phyloP scores from a whole-genome alignment of 2,329 filamentous ascomycete species.

The Fusarium sororula region DNA sequence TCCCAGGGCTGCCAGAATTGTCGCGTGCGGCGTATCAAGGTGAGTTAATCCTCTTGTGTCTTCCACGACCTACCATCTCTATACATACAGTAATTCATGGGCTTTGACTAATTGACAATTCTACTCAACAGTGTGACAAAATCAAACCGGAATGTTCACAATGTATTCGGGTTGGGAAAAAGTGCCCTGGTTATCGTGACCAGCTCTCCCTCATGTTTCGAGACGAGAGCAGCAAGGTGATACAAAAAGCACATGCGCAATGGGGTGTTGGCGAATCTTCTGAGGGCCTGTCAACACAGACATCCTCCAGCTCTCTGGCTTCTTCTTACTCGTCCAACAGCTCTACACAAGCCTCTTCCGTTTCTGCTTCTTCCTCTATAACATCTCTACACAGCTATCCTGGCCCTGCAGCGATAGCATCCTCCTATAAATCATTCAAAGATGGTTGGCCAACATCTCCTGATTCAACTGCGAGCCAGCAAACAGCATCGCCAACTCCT shows the following conservation, averaged over 20 bases:
- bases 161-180: constrained; percentile 67
- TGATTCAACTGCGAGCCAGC: constrained; percentile 20
- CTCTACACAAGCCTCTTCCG: constrained; percentile 27
- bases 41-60: constrained; percentile 41
- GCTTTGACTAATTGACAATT: constrained; percentile 12
- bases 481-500: constrained; percentile 24
- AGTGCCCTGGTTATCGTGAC: constrained; percentile 71
- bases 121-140: constrained; percentile 65
- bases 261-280: constrained; percentile 51
- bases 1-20: constrained; percentile 65
- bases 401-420: constrained; percentile 16
- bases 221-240: constrained; percentile 71
- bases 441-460: constrained; percentile 36
- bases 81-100: neutral
- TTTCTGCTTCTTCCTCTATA: constrained; percentile 16
- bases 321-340: constrained; percentile 32
- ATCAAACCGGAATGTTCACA: constrained; percentile 68
- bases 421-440: constrained; percentile 26
- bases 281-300: constrained; percentile 20
- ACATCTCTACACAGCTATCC: constrained; percentile 20
- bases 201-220: constrained; percentile 72
- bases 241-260: constrained; percentile 65
- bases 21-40: constrained; percentile 64
- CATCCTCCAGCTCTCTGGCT: constrained; percentile 40
- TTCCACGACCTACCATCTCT: neutral